phyloP scores from a whole-genome alignment of 805 yeast species.

The Candida boidinii region DNA sequence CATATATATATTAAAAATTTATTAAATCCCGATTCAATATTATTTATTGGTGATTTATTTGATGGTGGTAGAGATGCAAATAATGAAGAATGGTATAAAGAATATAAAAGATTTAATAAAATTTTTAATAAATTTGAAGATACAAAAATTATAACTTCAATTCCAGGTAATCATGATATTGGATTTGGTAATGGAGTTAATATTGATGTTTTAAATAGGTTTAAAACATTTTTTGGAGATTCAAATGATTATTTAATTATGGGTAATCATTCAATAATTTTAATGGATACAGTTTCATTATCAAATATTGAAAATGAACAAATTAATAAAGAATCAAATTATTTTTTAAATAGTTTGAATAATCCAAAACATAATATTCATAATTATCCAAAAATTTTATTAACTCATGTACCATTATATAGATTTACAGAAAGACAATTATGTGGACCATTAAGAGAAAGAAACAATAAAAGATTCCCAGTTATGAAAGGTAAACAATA shows the following conservation, averaged over 20 bases:
- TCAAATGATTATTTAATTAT: constrained; percentile 44
- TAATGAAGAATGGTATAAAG: constrained; percentile 56
- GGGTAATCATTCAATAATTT: constrained; percentile 66
- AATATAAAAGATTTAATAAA: constrained; percentile 55
- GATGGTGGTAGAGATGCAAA: constrained; percentile 94
- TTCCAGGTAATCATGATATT: constrained; percentile 95
- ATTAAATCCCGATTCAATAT: constrained; percentile 65
- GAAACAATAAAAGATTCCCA: constrained; percentile 54
- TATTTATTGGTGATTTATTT: constrained; percentile 85
- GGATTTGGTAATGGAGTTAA: constrained; percentile 79
- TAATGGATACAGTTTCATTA: constrained; percentile 78
- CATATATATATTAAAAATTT: constrained; percentile 47
- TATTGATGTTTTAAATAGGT: constrained; percentile 49
- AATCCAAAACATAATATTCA: constrained; percentile 12
- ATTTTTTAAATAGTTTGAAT: constrained; percentile 39
- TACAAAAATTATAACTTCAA: constrained; percentile 27
- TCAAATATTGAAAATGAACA: constrained; percentile 45
- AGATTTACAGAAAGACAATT: constrained; percentile 50
- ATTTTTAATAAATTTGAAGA: constrained; percentile 51
- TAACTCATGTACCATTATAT: constrained; percentile 85
- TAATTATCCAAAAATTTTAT: constrained; percentile 52
- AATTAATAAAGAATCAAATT: constrained; percentile 37
- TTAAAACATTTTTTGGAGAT: constrained; percentile 66
- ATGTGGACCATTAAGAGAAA: constrained; percentile 80
- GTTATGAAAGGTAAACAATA: constrained; percentile 73